Evolutionary conservation across 78 protist genomes (phyloP).

Genomic region (Chrysochromulina parva): DNA sequence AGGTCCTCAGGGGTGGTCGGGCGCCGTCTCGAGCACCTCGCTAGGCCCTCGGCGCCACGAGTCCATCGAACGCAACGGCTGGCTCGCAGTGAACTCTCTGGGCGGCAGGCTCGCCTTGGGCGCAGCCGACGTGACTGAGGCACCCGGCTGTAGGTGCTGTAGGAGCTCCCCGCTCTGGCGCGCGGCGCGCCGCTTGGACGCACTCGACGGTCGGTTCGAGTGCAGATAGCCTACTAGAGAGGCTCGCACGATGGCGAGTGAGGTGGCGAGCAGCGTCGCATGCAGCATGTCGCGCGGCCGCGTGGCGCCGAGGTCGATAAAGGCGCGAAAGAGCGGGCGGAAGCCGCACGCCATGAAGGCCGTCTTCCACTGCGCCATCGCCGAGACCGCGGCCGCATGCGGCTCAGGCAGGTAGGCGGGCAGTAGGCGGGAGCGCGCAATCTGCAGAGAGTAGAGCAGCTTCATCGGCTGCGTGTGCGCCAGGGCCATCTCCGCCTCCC

Average conservation of each 20-base stretch:
- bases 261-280: neutral
- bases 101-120: too few relatives aligned
- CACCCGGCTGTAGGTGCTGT: too few relatives aligned
- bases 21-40: too few relatives aligned
- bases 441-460: neutral
- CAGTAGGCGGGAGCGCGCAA: neutral
- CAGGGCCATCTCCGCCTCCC: neutral
- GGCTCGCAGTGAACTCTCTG: too few relatives aligned
- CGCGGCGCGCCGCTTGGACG: too few relatives aligned
- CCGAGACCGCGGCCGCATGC: neutral
- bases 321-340: neutral
- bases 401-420: neutral
- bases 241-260: neutral
- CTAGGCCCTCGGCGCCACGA: too few relatives aligned
- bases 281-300: neutral
- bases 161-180: too few relatives aligned
- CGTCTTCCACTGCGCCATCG: neutral
- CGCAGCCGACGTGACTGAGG: too few relatives aligned
- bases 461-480: neutral
- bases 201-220: too few relatives aligned
- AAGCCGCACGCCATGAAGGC: conserved; percentile 7
- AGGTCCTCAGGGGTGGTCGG: too few relatives aligned
- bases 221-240: neutral
- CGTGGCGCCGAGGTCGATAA: neutral
- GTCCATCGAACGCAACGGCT: too few relatives aligned